phyloP scores from a whole-genome alignment of 2,329 filamentous ascomycete genomes.

The Aspergillus transmontanensis region DNA sequence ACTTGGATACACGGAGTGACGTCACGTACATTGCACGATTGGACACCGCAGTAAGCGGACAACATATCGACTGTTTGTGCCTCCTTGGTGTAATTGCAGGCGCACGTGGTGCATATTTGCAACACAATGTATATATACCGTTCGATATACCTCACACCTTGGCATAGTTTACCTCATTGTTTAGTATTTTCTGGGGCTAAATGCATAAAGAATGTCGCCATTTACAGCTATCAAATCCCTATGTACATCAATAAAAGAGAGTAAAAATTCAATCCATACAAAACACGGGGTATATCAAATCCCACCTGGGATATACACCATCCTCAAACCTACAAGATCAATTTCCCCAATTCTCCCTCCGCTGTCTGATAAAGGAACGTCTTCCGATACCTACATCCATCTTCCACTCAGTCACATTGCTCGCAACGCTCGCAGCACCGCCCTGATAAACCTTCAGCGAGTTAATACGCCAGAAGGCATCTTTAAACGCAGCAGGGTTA shows the following conservation, averaged over 20 bases:
- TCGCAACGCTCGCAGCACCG: conserved; percentile 10
- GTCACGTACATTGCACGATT: not conserved
- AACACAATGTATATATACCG: conserved; percentile 5
- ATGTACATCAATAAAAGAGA: conserved; percentile 6
- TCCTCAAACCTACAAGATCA: not conserved
- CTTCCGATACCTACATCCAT: not conserved
- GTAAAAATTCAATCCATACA: not conserved
- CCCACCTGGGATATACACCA: not conserved
- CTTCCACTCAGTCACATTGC: not conserved
- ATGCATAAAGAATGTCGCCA: not conserved
- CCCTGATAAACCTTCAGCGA: conserved; percentile 66
- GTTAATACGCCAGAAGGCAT: conserved; percentile 79
- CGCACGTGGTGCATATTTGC: not conserved
- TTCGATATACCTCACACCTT: not conserved
- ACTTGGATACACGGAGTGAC: conserved; percentile 42
- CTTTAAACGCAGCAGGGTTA: conserved; percentile 69
- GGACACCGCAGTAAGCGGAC: not conserved
- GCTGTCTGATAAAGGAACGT: conserved; percentile 6
- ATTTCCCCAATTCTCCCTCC: not conserved
- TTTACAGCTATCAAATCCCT: not conserved
- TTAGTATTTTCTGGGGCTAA: not conserved
- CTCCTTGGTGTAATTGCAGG: not conserved
- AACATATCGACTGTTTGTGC: not conserved
- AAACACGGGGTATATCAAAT: not conserved
- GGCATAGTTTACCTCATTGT: not conserved